Evolutionary conservation across 192 early-diverging fungal species (phyloP).

Genomic region (Umbelopsis ramanniana): DNA sequence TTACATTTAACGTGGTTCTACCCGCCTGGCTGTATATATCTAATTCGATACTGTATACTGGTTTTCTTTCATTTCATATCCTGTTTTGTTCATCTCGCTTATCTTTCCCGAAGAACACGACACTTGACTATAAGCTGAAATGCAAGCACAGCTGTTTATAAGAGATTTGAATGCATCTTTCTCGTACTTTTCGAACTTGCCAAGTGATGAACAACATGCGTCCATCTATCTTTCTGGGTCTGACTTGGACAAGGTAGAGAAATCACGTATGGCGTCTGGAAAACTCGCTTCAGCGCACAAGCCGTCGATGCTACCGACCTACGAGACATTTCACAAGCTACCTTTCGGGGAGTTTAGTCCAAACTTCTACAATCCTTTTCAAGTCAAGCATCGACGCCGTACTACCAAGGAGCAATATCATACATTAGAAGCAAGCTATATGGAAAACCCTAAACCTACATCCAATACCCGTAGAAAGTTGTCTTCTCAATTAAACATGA

Average conservation of each 20-base stretch:
- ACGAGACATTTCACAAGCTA: neutral
- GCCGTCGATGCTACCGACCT: neutral
- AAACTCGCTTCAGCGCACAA: neutral
- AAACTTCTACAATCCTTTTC: constrained; percentile 13
- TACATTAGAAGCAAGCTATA: neutral
- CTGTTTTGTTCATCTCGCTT: too few relatives aligned
- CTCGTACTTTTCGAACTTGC: too few relatives aligned
- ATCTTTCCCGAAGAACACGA: too few relatives aligned
- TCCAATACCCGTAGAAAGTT: constrained; percentile 11
- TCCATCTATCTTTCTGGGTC: too few relatives aligned
- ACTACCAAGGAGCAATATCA: constrained; percentile 13
- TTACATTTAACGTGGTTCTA: neutral
- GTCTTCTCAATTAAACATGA: neutral
- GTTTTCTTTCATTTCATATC: too few relatives aligned
- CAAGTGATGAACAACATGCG: too few relatives aligned
- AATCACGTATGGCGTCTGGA: too few relatives aligned
- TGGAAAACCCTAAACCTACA: constrained; percentile 9
- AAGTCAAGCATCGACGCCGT: constrained; percentile 16
- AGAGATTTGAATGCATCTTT: too few relatives aligned
- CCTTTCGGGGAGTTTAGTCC: constrained; percentile 13
- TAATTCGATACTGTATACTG: neutral
- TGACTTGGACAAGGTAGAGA: too few relatives aligned
- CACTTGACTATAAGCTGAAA: too few relatives aligned
- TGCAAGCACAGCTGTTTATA: too few relatives aligned
- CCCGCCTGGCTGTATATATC: neutral